phyloP scores from a whole-genome alignment of 83 land plant species.

The Diphasiastrum complanatum region DNA sequence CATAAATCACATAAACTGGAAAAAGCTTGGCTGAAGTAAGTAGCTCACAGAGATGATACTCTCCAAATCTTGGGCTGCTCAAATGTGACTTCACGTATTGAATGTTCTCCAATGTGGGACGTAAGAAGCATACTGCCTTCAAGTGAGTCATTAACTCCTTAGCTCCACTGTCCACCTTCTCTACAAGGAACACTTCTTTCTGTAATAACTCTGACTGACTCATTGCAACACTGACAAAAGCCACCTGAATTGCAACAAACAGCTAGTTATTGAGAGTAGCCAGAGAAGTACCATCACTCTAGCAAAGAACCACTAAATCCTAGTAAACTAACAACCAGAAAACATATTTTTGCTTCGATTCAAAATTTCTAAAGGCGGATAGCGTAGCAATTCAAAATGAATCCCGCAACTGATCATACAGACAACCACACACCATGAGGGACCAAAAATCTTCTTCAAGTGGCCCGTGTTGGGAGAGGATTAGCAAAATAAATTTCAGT shows the following conservation, averaged over 20 bases:
- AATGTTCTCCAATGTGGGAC: constrained; percentile 84
- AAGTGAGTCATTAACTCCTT: constrained; percentile 83
- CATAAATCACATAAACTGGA: neutral
- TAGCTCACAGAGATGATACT: constrained; percentile 85
- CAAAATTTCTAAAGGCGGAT: too few species aligned
- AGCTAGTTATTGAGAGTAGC: too few species aligned
- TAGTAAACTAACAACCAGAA: neutral
- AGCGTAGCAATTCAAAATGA: too few species aligned
- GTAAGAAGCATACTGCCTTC: constrained; percentile 88
- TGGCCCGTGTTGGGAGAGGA: too few species aligned
- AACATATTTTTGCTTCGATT: neutral
- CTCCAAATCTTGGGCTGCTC: constrained; percentile 75
- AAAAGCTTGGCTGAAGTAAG: neutral
- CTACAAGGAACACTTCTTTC: constrained; percentile 95
- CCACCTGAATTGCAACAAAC: constrained; percentile 59
- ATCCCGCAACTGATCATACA: too few species aligned
- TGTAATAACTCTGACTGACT: constrained; percentile 89
- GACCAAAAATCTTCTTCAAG: too few species aligned
- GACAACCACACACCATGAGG: too few species aligned
- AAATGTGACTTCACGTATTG: constrained; percentile 69
- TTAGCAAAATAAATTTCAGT: too few species aligned
- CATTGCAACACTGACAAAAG: constrained; percentile 81
- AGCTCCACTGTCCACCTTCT: constrained; percentile 61
- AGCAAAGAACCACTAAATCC: neutral
- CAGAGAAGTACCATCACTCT: too few species aligned